Evolutionary conservation across 106 monocot species (phyloP).

Genomic region (Apostasia ramifera): DNA sequence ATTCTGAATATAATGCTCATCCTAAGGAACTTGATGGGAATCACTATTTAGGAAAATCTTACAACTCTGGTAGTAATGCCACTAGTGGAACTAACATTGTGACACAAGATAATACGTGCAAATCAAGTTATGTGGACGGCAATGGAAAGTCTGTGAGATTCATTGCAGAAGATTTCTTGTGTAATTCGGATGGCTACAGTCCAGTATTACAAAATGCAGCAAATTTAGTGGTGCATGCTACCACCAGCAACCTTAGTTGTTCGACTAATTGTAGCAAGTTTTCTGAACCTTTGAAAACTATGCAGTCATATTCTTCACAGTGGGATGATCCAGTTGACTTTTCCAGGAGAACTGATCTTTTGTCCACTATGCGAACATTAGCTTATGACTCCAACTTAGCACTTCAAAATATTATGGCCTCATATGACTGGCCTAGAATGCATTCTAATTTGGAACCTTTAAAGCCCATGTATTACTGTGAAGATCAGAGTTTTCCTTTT

Average conservation of each 20-base stretch:
- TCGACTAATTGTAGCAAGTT: not conserved
- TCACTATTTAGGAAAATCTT: not conserved
- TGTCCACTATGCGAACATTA: conserved; percentile 4
- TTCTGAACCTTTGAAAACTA: not conserved
- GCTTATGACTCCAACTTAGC: not conserved
- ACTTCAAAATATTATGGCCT: conserved; percentile 1
- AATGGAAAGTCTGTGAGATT: not conserved
- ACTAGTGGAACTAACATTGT: not conserved
- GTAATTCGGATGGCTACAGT: not conserved
- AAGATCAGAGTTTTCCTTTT: not conserved
- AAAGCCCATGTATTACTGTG: conserved; percentile 2
- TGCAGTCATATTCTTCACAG: not conserved
- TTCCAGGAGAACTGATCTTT: not conserved
- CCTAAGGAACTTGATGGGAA: not conserved
- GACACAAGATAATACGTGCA: not conserved
- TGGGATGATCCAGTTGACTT: not conserved
- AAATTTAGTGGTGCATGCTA: not conserved
- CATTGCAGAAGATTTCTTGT: not conserved
- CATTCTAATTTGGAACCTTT: conserved; percentile 6
- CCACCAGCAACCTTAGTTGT: not conserved
- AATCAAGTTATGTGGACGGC: not conserved
- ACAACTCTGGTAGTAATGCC: not conserved
- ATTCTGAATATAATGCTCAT: not conserved
- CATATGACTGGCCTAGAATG: not conserved
- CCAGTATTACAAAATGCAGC: not conserved